Evolutionary conservation across 805 yeast species (phyloP).

Genomic region (Suhomyces vadensis): DNA sequence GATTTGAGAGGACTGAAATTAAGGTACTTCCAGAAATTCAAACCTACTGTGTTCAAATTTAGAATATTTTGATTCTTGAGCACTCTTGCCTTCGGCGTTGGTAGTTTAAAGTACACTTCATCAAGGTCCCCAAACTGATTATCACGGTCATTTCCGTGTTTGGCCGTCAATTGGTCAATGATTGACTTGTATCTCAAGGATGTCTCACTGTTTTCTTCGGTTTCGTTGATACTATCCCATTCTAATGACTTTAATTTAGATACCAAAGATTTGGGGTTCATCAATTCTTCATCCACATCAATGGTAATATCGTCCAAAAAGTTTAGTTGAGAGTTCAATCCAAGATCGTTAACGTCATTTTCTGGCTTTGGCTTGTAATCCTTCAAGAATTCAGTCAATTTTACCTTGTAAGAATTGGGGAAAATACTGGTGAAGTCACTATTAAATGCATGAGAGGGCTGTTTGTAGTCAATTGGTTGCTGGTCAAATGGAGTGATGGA

Average conservation of each 20-base stretch:
- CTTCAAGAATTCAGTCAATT: constrained; percentile 34
- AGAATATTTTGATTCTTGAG: constrained; percentile 42
- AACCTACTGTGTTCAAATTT: constrained; percentile 47
- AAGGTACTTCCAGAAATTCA: constrained; percentile 57
- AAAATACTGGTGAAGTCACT: constrained; percentile 24
- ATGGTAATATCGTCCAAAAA: constrained; percentile 41
- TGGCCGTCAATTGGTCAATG: constrained; percentile 15
- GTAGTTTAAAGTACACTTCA: constrained; percentile 23
- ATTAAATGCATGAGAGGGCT: constrained; percentile 18
- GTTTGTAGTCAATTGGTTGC: constrained; percentile 14
- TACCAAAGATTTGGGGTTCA: constrained; percentile 25
- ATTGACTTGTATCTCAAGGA: constrained; percentile 24
- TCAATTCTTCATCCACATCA: constrained; percentile 21
- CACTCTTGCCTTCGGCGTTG: constrained; percentile 29
- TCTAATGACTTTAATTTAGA: constrained; percentile 26
- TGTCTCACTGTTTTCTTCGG: constrained; percentile 17
- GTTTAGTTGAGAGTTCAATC: constrained; percentile 30
- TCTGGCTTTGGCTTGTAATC: constrained; percentile 21
- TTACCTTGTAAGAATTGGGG: constrained; percentile 34
- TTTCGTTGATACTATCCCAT: constrained; percentile 36
- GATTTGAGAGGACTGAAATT: constrained; percentile 55
- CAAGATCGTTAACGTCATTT: constrained; percentile 18
- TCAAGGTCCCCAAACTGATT: constrained; percentile 16
- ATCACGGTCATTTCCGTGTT: constrained; percentile 5
- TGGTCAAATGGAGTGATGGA: neutral